Evolutionary conservation across 208 protist genomes (phyloP).

Genomic region (Crithidia fasciculata): DNA sequence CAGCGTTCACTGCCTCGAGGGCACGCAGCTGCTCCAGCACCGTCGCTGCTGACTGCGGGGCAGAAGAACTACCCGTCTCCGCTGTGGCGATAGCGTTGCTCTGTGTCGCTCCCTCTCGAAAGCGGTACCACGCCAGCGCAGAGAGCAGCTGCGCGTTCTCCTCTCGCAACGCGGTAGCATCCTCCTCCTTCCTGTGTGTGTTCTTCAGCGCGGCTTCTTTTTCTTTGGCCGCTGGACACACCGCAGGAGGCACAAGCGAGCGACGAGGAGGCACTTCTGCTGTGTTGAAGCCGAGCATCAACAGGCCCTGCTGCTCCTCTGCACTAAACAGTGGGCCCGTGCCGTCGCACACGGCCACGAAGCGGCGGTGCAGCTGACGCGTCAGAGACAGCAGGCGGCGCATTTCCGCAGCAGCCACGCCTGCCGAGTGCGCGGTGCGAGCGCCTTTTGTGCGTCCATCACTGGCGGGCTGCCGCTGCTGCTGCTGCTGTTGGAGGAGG

Average conservation of each 20-base stretch:
- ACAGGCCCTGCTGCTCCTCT: slow-evolving; percentile 11
- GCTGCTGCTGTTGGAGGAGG: neutral
- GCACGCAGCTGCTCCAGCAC: neutral
- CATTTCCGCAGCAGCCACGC: slow-evolving; percentile 15
- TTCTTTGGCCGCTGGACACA: neutral
- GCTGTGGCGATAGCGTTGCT: neutral
- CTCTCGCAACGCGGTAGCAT: neutral
- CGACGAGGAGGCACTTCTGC: neutral
- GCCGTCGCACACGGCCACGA: neutral
- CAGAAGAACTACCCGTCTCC: neutral
- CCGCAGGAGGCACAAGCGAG: neutral
- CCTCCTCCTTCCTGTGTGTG: too few relatives aligned
- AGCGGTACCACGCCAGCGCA: slow-evolving; percentile 16
- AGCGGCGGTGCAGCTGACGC: slow-evolving; percentile 25
- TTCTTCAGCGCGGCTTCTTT: neutral
- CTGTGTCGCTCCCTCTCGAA: neutral
- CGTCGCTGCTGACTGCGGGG: neutral
- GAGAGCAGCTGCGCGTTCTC: slow-evolving; percentile 23
- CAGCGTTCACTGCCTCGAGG: neutral
- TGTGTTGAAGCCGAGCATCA: slow-evolving; percentile 19
- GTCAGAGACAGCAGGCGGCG: slow-evolving; percentile 6
- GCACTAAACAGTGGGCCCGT: slow-evolving; percentile 1
- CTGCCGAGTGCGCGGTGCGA: neutral
- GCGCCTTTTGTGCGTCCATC: neutral
- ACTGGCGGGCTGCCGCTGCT: neutral